These are phyloP conservation scores for Komagataella mondaviorum DNA, from an alignment of 805 yeast species.

Conservation along the genomic window DNA sequence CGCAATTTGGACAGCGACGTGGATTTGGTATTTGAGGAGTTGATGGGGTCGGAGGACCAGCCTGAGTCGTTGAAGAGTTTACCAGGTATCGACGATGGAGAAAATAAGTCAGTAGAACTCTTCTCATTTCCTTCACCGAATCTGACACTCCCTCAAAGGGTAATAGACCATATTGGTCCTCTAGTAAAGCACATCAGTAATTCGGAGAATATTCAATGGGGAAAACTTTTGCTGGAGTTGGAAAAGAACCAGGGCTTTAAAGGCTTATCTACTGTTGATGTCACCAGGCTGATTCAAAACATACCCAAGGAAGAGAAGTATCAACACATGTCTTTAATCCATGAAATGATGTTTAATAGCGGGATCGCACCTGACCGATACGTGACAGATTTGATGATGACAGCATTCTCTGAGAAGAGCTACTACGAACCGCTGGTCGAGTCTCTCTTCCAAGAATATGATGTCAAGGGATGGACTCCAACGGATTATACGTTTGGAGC, in stretches of 20 bases:
- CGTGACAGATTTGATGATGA: slow-evolving; percentile 23
- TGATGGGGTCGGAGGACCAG: slow-evolving; percentile 9
- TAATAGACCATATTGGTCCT: not conserved
- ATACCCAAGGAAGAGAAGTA: slow-evolving; percentile 27
- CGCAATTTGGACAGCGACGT: slow-evolving; percentile 8
- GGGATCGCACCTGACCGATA: slow-evolving; percentile 16
- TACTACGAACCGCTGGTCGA: slow-evolving; percentile 18
- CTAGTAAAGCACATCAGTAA: not conserved
- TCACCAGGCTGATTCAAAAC: slow-evolving; percentile 19
- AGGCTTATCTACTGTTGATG: slow-evolving; percentile 19
- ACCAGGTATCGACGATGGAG: not conserved
- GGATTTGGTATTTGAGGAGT: slow-evolving; percentile 15
- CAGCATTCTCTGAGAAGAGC: slow-evolving; percentile 13
- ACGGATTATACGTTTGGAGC: slow-evolving; percentile 27
- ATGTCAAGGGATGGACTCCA: slow-evolving; percentile 13
- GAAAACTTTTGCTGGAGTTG: slow-evolving; percentile 1
- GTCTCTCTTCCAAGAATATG: slow-evolving; percentile 15
- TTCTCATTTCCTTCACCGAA: not conserved
- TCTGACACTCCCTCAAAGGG: not conserved
- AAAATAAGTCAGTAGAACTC: not conserved
- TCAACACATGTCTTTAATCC: slow-evolving; percentile 20
- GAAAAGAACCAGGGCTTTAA: slow-evolving; percentile 21
- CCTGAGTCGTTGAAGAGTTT: slow-evolving; percentile 1
- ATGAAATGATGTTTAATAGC: slow-evolving; percentile 23
- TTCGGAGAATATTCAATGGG: slow-evolving; percentile 3